Base-by-base conservation (phyloP, 2,329 filamentous ascomycete species). In the Hortaea sp. region DNA sequence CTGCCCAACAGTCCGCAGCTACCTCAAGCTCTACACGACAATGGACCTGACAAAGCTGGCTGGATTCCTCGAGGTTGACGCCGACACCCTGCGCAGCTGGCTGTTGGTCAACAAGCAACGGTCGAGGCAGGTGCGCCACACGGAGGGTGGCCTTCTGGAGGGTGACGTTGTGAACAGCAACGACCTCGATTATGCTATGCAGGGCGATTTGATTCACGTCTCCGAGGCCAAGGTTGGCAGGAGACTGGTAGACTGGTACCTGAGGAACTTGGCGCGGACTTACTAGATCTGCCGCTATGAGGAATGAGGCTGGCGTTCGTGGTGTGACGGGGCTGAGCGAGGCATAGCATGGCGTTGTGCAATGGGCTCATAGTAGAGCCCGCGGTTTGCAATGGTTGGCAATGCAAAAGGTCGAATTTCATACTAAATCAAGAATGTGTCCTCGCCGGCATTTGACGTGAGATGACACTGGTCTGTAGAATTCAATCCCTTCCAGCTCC, bases 11-110 rank as follows among this genome's bases (percentile, higher is more conserved):
- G 85, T 98, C 67, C 95, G 94, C 77, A 95, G 89, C 52, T 98
- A 98, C 76, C 81, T 98, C 57, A 92, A 94, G 67, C 84, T 98
- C 47, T 98, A 98, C 81, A 97, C 92, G 40, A 98, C 92, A 58
- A 97, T 98, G 90, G 92, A 98, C 63, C 77, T 98, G 53, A 92
- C 90, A 76, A 98, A 98, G 75, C 82, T 98, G 51, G 88, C 92
- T 51, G 89, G 89, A 50, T 98, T 98, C 80, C 78, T 98, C 46
- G 92, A 97, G 62, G 88, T 95, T 49, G 83, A 95, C 69, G 84
- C 90, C n/a, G 92, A 97, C 69, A 88, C 94, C 73, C 78, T 98
- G 56, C 84, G 92, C 58, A 85, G 85, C 50, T 95, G 88, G 85
- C 75, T 98, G 51, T 73, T 98, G 53, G 88, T 98, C 54, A 97